Percentiles rank a stretch among this genome's conserved stretches.
These are phyloP conservation scores for Wickerhamiella qilinensis DNA, from an alignment of 805 yeast genomes.

Conservation along the genomic window DNA sequence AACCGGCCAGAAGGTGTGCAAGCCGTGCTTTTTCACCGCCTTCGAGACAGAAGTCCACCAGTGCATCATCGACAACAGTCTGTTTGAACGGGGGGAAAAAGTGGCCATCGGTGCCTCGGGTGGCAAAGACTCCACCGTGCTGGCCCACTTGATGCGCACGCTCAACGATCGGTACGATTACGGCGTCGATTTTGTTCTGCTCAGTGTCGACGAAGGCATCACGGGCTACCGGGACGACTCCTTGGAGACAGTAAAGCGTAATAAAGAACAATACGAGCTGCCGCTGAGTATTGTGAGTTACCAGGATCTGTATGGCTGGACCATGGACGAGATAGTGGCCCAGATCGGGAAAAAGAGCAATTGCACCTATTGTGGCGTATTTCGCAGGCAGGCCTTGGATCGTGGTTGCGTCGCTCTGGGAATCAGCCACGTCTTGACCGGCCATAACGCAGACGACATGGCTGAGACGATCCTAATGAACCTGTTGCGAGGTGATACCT, in stretches of 20 bases:
- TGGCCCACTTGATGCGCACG: slow-evolving; percentile 75
- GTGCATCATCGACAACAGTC: slow-evolving; percentile 53
- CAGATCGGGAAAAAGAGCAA: slow-evolving; percentile 87
- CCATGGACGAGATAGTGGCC: slow-evolving; percentile 94
- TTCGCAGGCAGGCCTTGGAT: slow-evolving; percentile 90
- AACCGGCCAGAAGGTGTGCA: slow-evolving; percentile 77
- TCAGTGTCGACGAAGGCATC: slow-evolving; percentile 93
- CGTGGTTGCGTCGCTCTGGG: slow-evolving; percentile 83
- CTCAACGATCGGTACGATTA: slow-evolving; percentile 78
- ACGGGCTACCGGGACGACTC: slow-evolving; percentile 96
- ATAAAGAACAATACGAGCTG: slow-evolving; percentile 69
- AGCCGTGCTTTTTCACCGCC: slow-evolving; percentile 72
- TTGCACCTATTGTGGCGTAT: slow-evolving; percentile 96
- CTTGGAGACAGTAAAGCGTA: slow-evolving; percentile 88
- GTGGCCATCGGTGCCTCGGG: slow-evolving; percentile 99
- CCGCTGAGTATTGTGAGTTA: slow-evolving; percentile 73
- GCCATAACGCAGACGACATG: slow-evolving; percentile 98
- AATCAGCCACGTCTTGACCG: slow-evolving; percentile 85
- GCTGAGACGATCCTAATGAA: slow-evolving; percentile 98
- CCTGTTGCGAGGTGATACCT: slow-evolving; percentile 86
- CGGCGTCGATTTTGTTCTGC: slow-evolving; percentile 66
- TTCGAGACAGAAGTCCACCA: slow-evolving; percentile 93
- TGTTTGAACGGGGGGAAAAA: slow-evolving; percentile 66
- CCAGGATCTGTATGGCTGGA: slow-evolving; percentile 85
- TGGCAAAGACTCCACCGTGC: slow-evolving; percentile 93